Conservation (phyloP, 2,329 filamentous ascomycete species). For the Triangularia setosa region DNA sequence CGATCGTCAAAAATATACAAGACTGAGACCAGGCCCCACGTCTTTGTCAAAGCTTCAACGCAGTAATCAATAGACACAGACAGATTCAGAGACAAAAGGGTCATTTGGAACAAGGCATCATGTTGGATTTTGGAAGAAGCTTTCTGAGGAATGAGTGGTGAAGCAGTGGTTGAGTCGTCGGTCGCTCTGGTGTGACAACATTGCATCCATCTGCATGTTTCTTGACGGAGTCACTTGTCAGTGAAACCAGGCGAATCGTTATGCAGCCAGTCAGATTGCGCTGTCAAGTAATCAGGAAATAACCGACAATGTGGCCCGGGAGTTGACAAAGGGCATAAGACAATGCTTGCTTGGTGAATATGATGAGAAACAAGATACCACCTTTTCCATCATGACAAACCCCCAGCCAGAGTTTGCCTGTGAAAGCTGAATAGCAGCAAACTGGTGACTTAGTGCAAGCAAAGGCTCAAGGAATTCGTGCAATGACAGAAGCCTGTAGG, state of each 20-base stretch:
- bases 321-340: neutral
- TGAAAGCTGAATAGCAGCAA: neutral
- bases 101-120: neutral
- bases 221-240: neutral
- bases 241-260: neutral
- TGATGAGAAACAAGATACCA: neutral
- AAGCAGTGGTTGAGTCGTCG: neutral
- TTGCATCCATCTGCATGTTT: neutral
- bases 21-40: neutral
- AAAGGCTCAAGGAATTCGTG: neutral
- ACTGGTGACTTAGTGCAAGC: neutral
- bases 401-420: too few relatives aligned
- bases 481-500: neutral
- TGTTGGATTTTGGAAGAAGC: neutral
- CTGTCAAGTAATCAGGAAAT: neutral
- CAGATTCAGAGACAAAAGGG: neutral
- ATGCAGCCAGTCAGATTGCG: neutral
- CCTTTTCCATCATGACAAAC: neutral
- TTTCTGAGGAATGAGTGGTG: neutral
- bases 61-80: neutral
- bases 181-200: neutral
- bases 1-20: neutral
- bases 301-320: neutral
- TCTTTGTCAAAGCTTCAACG: neutral
- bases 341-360: neutral